Evolutionary conservation across 2,329 filamentous ascomycete genomes (phyloP).

Genomic region (Chrysosporium queenslandicum): DNA sequence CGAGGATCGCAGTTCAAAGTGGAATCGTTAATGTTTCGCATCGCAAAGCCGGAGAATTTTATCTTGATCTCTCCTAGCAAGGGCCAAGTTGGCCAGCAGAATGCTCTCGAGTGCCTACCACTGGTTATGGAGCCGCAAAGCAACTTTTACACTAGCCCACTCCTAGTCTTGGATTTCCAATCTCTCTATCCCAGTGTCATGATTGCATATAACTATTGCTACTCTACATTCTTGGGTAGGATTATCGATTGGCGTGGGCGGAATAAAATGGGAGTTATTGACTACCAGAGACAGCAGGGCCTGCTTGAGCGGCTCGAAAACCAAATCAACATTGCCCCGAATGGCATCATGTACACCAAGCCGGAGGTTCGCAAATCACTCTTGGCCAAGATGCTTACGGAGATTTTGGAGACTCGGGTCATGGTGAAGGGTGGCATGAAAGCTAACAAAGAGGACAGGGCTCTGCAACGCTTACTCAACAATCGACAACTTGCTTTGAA

Average conservation of each 20-base stretch:
- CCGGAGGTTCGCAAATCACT: constrained; percentile 77
- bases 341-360: constrained; percentile 92
- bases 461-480: constrained; percentile 76
- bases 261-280: constrained; percentile 88
- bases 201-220: constrained; percentile 99
- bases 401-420: constrained; percentile 88
- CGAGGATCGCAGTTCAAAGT: constrained; percentile 97
- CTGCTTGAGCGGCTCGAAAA: constrained; percentile 70
- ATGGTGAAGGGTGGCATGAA: constrained; percentile 99
- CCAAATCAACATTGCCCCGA: constrained; percentile 83
- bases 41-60: constrained; percentile 94
- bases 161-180: constrained; percentile 91
- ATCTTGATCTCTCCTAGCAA: constrained; percentile 79
- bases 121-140: constrained; percentile 97
- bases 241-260: constrained; percentile 78
- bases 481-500: constrained; percentile 91
- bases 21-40: constrained; percentile 96
- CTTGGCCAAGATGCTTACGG: constrained; percentile 88
- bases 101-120: constrained; percentile 85
- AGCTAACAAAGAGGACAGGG: constrained; percentile 75
- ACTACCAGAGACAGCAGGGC: constrained; percentile 67
- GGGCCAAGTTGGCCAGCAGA: constrained; percentile 87
- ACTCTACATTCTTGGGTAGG: constrained; percentile 87
- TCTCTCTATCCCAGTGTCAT: constrained; percentile 94
- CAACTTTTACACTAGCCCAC: constrained; percentile 79